A percentile compares a stretch with the other conserved stretches of the same genome.
phyloP scores from a whole-genome alignment of 352 stramenopile genomes.

The Phytophthora pini region DNA sequence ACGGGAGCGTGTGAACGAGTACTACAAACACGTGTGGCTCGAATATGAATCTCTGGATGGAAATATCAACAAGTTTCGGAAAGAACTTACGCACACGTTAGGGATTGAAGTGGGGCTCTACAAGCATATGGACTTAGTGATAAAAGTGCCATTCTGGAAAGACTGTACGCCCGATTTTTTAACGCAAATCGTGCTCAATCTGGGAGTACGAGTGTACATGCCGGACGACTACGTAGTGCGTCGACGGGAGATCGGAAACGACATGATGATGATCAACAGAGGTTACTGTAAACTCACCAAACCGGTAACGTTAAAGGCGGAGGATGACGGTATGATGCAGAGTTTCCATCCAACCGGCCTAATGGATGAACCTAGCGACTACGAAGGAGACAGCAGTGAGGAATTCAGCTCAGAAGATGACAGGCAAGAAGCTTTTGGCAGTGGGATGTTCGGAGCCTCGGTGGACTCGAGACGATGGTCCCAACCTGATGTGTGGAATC shows the following conservation, averaged over 20 bases:
- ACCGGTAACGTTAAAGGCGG: neutral
- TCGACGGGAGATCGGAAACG: conserved; percentile 35
- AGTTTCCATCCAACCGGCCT: neutral
- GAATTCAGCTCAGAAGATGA: neutral
- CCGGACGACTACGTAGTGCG: conserved; percentile 61
- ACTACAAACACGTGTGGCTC: conserved; percentile 54
- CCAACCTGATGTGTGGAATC: neutral
- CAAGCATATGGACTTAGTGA: conserved; percentile 45
- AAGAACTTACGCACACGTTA: conserved; percentile 50
- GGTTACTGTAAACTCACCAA: conserved; percentile 35
- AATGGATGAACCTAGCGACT: neutral
- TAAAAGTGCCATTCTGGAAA: conserved; percentile 44
- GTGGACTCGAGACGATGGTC: neutral
- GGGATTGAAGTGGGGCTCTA: conserved; percentile 49
- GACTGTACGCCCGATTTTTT: conserved; percentile 49
- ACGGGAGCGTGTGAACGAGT: conserved; percentile 46
- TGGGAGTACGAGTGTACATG: conserved; percentile 48
- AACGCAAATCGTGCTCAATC: conserved; percentile 42
- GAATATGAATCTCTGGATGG: conserved; percentile 55
- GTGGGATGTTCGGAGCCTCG: neutral
- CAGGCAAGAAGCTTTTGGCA: neutral
- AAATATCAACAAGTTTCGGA: conserved; percentile 39
- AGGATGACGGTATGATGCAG: neutral
- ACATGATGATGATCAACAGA: conserved; percentile 57
- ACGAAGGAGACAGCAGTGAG: neutral